Conservation (phyloP, 1,139 yeast species). For the Schwanniomyces etchellsii region DNA sequence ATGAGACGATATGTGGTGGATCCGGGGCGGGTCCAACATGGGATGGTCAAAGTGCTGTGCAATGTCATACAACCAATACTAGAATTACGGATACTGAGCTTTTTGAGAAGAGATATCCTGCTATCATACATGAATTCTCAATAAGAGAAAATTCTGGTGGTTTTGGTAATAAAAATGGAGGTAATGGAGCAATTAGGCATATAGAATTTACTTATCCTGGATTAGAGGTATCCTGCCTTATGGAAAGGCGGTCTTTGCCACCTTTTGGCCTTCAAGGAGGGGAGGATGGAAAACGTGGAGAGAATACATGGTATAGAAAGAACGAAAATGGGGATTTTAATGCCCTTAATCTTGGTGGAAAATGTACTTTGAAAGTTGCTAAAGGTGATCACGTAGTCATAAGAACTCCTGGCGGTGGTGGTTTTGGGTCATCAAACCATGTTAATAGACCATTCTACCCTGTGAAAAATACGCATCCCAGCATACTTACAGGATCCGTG, state of each 20-base stretch:
- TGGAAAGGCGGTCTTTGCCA: conserved; percentile 41
- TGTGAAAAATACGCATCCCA: neutral
- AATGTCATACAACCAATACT: conserved; percentile 45
- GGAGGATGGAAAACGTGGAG: conserved; percentile 32
- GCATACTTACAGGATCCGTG: neutral
- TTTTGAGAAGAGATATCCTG: conserved; percentile 44
- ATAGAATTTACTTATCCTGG: conserved; percentile 36
- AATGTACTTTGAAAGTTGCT: conserved; percentile 31
- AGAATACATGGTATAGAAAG: conserved; percentile 30
- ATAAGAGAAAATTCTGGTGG: conserved; percentile 40
- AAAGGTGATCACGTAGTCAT: conserved; percentile 41
- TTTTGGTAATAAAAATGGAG: conserved; percentile 35
- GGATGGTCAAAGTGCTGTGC: conserved; percentile 44
- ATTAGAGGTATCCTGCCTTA: conserved; percentile 39
- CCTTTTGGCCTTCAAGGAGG: conserved; percentile 46
- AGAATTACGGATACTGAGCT: conserved; percentile 44
- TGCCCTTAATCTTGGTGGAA: conserved; percentile 32
- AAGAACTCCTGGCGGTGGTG: conserved; percentile 48
- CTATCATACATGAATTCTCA: conserved; percentile 35
- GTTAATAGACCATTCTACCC: neutral
- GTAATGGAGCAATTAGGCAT: conserved; percentile 42
- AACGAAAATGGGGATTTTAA: conserved; percentile 12
- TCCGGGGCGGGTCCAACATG: conserved; percentile 47
- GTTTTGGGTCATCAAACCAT: conserved; percentile 29
- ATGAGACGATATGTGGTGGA: conserved; percentile 47